These are phyloP conservation scores for Magnusiomyces magnusii DNA, from an alignment of 1,139 yeast species.

Conservation along the genomic window DNA sequence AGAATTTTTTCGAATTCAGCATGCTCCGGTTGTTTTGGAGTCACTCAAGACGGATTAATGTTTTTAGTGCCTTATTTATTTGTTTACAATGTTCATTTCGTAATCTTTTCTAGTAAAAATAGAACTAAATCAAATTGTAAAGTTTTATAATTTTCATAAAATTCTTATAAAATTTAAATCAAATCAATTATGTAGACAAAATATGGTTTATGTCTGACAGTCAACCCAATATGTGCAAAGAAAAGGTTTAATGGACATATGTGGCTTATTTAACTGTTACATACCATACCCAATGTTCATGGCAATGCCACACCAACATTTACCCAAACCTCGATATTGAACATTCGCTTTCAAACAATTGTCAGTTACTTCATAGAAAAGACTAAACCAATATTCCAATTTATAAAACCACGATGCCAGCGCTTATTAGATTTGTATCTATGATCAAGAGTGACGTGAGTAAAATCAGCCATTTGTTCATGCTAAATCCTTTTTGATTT, in stretches of 20 bases:
- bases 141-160: too few relatives aligned
- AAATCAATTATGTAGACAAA: too few relatives aligned
- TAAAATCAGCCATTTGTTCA: too few relatives aligned
- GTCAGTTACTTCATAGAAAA: too few relatives aligned
- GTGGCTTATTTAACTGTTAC: not conserved
- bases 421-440: constrained; percentile 27
- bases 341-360: not conserved
- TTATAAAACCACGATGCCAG: constrained; percentile 22
- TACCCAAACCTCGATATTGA: not conserved
- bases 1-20: constrained; percentile 1
- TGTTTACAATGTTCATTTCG: not conserved
- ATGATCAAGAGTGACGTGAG: constrained; percentile 29
- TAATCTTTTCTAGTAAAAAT: too few relatives aligned
- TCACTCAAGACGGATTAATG: not conserved
- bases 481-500: too few relatives aligned
- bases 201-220: too few relatives aligned
- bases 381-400: too few relatives aligned
- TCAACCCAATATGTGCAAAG: too few relatives aligned
- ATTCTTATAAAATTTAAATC: too few relatives aligned
- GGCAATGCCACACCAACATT: not conserved
- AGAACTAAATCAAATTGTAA: too few relatives aligned
- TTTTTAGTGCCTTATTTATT: not conserved
- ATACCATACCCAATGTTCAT: not conserved
- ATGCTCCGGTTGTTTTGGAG: not conserved
- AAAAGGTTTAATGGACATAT: not conserved